Percentiles rank a stretch among this genome's conserved stretches.
These are phyloP conservation scores for Fusarium longipes DNA, from an alignment of 2,329 filamentous ascomycete species.

Conservation along the genomic window DNA sequence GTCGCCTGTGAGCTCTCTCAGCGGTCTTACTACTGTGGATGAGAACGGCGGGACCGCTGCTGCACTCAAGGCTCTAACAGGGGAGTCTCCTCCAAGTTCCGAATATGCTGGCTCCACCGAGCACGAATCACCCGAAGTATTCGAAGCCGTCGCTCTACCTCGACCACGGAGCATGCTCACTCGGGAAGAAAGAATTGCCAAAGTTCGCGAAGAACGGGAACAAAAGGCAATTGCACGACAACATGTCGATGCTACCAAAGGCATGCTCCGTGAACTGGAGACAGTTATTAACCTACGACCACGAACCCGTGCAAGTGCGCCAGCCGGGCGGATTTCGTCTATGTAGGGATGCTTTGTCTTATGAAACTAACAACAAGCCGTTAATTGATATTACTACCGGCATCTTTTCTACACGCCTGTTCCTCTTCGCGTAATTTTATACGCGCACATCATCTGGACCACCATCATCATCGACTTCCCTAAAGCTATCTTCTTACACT, in stretches of 20 bases:
- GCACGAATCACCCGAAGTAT: conserved; percentile 80
- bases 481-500: conserved; percentile 17
- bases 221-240: conserved; percentile 77
- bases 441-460: conserved; percentile 12
- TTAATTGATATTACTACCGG: conserved; percentile 18
- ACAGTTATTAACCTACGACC: conserved; percentile 78
- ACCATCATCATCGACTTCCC: background rate
- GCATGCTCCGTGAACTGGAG: conserved; percentile 93
- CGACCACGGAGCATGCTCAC: conserved; percentile 77
- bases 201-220: conserved; percentile 87
- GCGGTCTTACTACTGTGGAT: conserved; percentile 73
- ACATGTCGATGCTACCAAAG: conserved; percentile 82
- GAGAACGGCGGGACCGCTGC: conserved; percentile 60
- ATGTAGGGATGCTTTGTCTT: conserved; percentile 51
- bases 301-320: conserved; percentile 53
- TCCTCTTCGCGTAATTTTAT: conserved; percentile 1
- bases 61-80: conserved; percentile 82
- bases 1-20: conserved; percentile 71
- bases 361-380: conserved; percentile 17
- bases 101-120: conserved; percentile 67
- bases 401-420: conserved; percentile 11
- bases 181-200: conserved; percentile 86
- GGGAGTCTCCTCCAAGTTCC: conserved; percentile 68
- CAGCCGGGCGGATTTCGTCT: conserved; percentile 55
- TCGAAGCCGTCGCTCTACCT: conserved; percentile 85